A percentile compares a stretch with the other conserved stretches of the same genome.
These are phyloP conservation scores for Dipteronia dyeriana DNA, from an alignment of 345 rosid species.

Conservation along the genomic window DNA sequence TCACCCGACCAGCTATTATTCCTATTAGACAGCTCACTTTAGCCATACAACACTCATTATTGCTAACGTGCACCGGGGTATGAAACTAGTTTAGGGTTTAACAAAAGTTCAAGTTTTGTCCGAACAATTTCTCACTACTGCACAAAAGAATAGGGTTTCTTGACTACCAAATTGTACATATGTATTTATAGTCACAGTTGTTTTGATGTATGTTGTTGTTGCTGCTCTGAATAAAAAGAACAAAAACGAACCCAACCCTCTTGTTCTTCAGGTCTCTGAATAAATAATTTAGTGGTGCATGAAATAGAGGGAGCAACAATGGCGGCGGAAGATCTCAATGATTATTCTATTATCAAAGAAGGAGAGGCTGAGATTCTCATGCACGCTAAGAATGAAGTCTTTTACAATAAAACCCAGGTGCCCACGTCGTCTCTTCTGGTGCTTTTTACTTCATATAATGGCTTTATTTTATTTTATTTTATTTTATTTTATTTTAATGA, in stretches of 20 bases:
- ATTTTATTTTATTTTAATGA: neutral
- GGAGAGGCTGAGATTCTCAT: conserved; percentile 98
- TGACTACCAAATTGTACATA: neutral
- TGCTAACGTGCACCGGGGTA: conserved; percentile 27
- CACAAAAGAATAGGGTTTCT: conserved; percentile 7
- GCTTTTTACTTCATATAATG: neutral
- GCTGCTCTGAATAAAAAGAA: neutral
- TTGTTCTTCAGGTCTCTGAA: neutral
- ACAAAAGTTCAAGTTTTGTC: neutral
- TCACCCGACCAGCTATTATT: too few relatives aligned
- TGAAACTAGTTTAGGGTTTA: conserved; percentile 31
- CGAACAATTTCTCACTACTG: too few relatives aligned
- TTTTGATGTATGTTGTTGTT: neutral
- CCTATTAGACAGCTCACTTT: conserved; percentile 9
- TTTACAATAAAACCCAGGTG: conserved; percentile 94
- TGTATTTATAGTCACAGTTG: neutral
- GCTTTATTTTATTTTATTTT: too few relatives aligned
- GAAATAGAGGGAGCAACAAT: conserved; percentile 23
- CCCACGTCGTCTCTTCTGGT: conserved; percentile 20
- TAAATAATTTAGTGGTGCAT: conserved; percentile 10
- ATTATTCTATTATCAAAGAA: conserved; percentile 77
- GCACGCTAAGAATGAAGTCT: conserved; percentile 89
- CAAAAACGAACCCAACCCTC: neutral
- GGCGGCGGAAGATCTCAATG: conserved; percentile 63
- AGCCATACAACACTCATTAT: neutral